Conservation (phyloP, 2,329 filamentous ascomycete species). For the Trichoderma pleuroti region DNA sequence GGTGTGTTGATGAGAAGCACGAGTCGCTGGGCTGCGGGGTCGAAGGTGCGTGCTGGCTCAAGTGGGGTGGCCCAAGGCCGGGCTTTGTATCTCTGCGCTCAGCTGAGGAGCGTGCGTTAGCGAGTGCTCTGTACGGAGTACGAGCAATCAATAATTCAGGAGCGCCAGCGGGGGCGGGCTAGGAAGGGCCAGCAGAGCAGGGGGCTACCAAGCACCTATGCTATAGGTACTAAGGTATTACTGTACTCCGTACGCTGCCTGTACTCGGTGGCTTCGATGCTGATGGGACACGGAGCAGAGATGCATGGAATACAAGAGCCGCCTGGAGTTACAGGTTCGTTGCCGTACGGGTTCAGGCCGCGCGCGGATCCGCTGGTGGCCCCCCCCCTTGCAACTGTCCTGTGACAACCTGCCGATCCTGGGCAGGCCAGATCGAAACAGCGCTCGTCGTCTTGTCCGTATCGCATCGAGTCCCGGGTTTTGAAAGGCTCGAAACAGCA, state of each 20-base stretch:
- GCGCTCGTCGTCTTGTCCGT: not conserved
- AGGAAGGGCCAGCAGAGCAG: too few relatives aligned
- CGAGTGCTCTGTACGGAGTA: not conserved
- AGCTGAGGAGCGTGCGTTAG: not conserved
- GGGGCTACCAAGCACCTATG: too few relatives aligned
- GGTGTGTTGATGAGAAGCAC: slow-evolving; percentile 9
- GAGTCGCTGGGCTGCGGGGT: slow-evolving; percentile 15
- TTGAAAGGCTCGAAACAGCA: not conserved
- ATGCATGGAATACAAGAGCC: not conserved
- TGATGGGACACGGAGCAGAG: not conserved
- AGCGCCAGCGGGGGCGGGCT: slow-evolving; percentile 3
- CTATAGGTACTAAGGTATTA: too few relatives aligned
- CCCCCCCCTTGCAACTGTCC: slow-evolving; percentile 7
- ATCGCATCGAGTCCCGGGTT: not conserved
- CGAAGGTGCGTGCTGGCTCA: slow-evolving; percentile 5
- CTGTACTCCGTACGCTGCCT: too few relatives aligned
- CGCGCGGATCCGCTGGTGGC: not conserved
- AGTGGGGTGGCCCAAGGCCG: not conserved
- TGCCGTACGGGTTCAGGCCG: not conserved
- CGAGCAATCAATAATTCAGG: slow-evolving; percentile 14
- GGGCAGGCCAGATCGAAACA: not conserved
- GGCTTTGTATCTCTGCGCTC: slow-evolving; percentile 2
- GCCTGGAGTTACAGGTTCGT: not conserved
- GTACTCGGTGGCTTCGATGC: too few relatives aligned
- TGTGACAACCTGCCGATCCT: slow-evolving; percentile 11